These are phyloP conservation scores for Mallotus nudiflorus DNA, from an alignment of 345 rosid species.

Conservation along the genomic window DNA sequence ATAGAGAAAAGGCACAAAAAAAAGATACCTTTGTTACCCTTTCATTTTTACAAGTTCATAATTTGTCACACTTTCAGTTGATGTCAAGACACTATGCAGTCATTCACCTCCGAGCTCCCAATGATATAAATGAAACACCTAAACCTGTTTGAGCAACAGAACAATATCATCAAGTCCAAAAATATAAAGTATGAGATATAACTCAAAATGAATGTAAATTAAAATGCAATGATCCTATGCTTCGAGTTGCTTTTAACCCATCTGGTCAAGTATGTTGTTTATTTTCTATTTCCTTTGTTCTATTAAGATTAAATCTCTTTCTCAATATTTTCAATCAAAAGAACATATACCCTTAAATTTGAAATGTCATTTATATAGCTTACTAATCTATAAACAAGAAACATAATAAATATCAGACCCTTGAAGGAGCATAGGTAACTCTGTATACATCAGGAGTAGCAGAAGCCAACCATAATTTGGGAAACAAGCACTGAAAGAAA, in stretches of 20 bases:
- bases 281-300: background rate
- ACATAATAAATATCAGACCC: constrained; percentile 18
- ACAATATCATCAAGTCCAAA: constrained; percentile 3
- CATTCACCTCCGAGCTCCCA: constrained; percentile 12
- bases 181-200: background rate
- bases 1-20: constrained; percentile 17
- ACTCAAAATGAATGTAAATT: too few relatives aligned
- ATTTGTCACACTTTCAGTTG: constrained; percentile 8
- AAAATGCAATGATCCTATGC: background rate
- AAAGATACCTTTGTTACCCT: constrained; percentile 24
- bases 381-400: background rate
- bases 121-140: background rate
- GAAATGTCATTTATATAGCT: background rate
- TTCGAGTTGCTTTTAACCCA: background rate
- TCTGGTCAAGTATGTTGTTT: background rate
- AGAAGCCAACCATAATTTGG: constrained; percentile 28
- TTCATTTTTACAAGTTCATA: constrained; percentile 22
- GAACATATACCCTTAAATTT: background rate
- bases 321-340: background rate
- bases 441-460: constrained; percentile 24
- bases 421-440: constrained; percentile 21
- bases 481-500: constrained; percentile 28
- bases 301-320: background rate
- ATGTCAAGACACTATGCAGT: constrained; percentile 1
- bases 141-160: constrained; percentile 19